These are phyloP conservation scores for Colletotrichum sp. DNA, from an alignment of 2,329 filamentous ascomycete genomes.

Conservation along the genomic window DNA sequence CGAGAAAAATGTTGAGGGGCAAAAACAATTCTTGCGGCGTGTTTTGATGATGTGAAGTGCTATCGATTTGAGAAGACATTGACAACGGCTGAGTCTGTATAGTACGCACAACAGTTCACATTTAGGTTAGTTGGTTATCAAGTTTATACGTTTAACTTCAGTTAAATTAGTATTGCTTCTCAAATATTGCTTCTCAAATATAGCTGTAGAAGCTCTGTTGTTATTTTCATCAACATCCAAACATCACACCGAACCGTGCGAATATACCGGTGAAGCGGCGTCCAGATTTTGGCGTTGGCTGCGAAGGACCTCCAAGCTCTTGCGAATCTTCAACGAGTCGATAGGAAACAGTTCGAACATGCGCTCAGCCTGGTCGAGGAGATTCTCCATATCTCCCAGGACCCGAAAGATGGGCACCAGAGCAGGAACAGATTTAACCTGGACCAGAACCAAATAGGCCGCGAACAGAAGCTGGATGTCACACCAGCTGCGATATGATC, in stretches of 20 bases:
- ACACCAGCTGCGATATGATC: constrained; percentile 1
- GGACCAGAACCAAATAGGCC: not conserved
- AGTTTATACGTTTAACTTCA: not conserved
- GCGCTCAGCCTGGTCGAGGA: not conserved
- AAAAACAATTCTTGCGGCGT: not conserved
- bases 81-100: not conserved
- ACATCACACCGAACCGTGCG: not conserved
- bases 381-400: not conserved
- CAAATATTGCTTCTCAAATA: not conserved
- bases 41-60: not conserved
- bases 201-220: not conserved
- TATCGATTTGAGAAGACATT: not conserved
- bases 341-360: not conserved
- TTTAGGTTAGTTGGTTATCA: not conserved
- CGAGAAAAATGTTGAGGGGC: constrained; percentile 1
- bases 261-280: not conserved
- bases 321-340: not conserved
- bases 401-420: not conserved
- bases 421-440: not conserved
- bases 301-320: not conserved
- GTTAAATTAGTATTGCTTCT: not conserved
- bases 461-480: constrained; percentile 1
- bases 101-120: not conserved
- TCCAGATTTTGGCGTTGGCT: constrained; percentile 6
- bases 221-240: not conserved